A percentile compares a stretch with the other conserved stretches of the same genome.
Evolutionary conservation across 345 rosid species (phyloP).

Genomic region (Ceriops zippeliana): DNA sequence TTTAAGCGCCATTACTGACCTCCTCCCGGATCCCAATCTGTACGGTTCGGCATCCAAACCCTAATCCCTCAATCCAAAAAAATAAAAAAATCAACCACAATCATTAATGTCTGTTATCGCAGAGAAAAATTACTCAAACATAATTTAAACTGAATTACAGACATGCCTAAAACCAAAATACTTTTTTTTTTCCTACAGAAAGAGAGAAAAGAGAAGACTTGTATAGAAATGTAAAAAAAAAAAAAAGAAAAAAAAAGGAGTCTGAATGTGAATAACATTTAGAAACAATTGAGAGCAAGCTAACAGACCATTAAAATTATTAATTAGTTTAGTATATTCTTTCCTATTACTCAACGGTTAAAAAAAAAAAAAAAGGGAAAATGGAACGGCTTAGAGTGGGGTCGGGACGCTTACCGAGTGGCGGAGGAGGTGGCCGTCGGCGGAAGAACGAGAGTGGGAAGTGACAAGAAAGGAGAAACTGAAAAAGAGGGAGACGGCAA

Average conservation of each 20-base stretch:
- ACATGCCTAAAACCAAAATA: neutral
- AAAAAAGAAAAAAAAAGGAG: neutral
- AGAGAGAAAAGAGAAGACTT: too few relatives aligned
- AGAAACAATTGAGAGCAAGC: conserved; percentile 5
- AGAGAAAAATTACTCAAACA: conserved; percentile 9
- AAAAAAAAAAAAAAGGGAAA: too few relatives aligned
- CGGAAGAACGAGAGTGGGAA: conserved; percentile 36
- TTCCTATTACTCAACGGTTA: too few relatives aligned
- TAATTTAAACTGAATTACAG: conserved; percentile 1
- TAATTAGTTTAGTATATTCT: too few relatives aligned
- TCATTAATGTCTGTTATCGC: neutral
- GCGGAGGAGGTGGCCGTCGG: conserved; percentile 31
- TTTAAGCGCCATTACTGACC: conserved; percentile 79
- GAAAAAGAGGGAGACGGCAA: conserved; percentile 48
- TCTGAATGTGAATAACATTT: neutral
- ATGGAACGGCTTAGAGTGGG: too few relatives aligned
- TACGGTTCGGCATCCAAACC: conserved; percentile 32
- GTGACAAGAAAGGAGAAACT: conserved; percentile 47
- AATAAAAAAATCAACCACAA: neutral
- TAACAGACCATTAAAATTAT: conserved; percentile 26
- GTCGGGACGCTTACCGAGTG: neutral
- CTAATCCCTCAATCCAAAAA: conserved; percentile 22
- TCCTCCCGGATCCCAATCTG: conserved; percentile 57
- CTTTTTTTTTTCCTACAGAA: too few relatives aligned
- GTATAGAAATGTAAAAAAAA: too few relatives aligned